Conservation (phyloP, 2,329 filamentous ascomycete genomes). For the Bimuria novae-zelandiae region DNA sequence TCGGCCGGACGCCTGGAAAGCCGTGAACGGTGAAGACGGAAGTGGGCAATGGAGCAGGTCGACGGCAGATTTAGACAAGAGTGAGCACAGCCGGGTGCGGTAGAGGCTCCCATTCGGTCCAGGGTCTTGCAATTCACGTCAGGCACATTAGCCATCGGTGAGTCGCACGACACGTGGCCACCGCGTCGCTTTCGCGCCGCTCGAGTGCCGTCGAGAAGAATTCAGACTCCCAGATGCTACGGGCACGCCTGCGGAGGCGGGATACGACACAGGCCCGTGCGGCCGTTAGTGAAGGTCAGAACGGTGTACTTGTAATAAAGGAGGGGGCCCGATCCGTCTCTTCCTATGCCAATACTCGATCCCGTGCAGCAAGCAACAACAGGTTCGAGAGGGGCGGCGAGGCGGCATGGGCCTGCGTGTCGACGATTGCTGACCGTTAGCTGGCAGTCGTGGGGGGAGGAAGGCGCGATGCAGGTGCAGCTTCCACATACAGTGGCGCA, state of each 20-base stretch:
- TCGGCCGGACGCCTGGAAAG: neutral
- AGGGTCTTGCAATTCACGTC: neutral
- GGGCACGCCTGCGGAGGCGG: neutral
- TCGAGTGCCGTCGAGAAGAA: neutral
- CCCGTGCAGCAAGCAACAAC: too few relatives aligned
- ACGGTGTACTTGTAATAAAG: too few relatives aligned
- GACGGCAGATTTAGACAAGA: neutral
- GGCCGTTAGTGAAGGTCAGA: neutral
- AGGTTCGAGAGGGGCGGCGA: too few relatives aligned
- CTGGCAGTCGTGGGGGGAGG: neutral
- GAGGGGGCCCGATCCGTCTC: too few relatives aligned
- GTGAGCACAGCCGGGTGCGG: neutral
- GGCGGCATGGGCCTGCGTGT: too few relatives aligned
- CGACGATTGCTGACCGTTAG: neutral
- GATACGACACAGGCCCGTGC: neutral
- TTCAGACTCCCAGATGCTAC: neutral
- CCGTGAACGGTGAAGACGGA: constrained; percentile 1
- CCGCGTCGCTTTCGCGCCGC: neutral
- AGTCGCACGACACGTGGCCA: neutral
- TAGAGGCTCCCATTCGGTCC: neutral
- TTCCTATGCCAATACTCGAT: too few relatives aligned
- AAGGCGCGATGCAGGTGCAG: neutral
- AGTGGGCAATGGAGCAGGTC: neutral
- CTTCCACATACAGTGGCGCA: neutral
- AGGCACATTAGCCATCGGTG: constrained; percentile 3